Base-by-base conservation (phyloP, 805 yeast species). In the Lachancea sp. region DNA sequence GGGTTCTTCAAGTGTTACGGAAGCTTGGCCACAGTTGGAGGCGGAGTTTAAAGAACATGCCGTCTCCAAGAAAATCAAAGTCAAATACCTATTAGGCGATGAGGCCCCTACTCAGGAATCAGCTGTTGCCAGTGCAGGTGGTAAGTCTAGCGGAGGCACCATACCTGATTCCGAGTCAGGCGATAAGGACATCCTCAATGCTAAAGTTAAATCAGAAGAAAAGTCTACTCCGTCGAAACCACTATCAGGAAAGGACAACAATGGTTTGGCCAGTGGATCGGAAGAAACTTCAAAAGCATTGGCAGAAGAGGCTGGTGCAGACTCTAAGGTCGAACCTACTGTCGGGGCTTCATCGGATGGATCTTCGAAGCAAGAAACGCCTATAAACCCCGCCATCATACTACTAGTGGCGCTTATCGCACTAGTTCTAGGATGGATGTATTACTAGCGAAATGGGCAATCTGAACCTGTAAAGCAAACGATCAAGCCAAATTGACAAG, bases 11-110 rank as follows among this genome's bases (percentile, higher is more conserved):
- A 56, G 72, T 20, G 81, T 85, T 37, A 74, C 85, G 36, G 81
- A 80, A 36, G 65, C 74, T 53, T 88, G 96, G 96, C 56, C 82
- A n/a, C 67, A 72, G 41, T 71, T 87, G 58, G 89, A 82, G 60
- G 59, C 73, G 25, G 72, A 71, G 58, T 70, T 68, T 62, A 74
- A 77, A 58, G 60, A 68, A 22, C 71, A 71, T 49, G 70, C 79
- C 41, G 68, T 71, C 28, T 75, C 80, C 54, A 82, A 75, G 67
- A 83, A 78, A 67, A 76, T 76, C 61, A 76, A 74, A 63, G 90
- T 83, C 41, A 71, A 68, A 55, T 78, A 76, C 53, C 54, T 67
- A 29, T 52, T 69, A 21, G 43, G 62, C 53, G 46, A 55, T 56
- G 44, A 44, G 17, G 28, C 37, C 11, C 21, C 38, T 8, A 24